These are phyloP conservation scores for Phialemoniopsis sp. DNA, from an alignment of 2,329 filamentous ascomycete genomes.

Conservation along the genomic window DNA sequence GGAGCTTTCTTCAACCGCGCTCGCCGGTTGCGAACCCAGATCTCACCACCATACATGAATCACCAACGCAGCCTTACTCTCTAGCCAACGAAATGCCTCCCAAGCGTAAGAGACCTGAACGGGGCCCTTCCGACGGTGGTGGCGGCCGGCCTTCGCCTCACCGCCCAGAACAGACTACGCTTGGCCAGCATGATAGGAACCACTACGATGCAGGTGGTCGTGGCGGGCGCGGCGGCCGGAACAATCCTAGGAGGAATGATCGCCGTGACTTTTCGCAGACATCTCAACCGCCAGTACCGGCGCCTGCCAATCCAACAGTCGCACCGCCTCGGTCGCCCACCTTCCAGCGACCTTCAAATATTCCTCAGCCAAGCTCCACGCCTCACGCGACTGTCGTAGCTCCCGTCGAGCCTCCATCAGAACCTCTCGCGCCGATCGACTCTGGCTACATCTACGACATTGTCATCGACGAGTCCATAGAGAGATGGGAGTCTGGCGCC, in stretches of 20 bases:
- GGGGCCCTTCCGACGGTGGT: slow-evolving; percentile 39
- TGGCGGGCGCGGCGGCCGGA: slow-evolving; percentile 38
- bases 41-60: too few species aligned
- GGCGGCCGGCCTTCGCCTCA: slow-evolving; percentile 56
- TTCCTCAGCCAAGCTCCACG: slow-evolving; percentile 21
- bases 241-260: slow-evolving; percentile 39
- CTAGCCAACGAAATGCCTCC: slow-evolving; percentile 42
- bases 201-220: slow-evolving; percentile 37
- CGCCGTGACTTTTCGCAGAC: slow-evolving; percentile 48
- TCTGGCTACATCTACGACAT: slow-evolving; percentile 68
- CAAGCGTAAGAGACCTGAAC: slow-evolving; percentile 57
- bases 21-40: too few species aligned
- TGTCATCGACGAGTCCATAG: slow-evolving; percentile 66
- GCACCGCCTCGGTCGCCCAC: slow-evolving; percentile 23
- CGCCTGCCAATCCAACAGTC: slow-evolving; percentile 9
- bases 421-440: slow-evolving; percentile 5
- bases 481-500: slow-evolving; percentile 64
- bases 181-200: slow-evolving; percentile 56
- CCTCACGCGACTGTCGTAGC: too few species aligned
- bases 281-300: slow-evolving; percentile 14
- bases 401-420: slow-evolving; percentile 6
- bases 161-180: slow-evolving; percentile 50
- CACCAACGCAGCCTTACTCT: too few species aligned
- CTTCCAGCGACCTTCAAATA: slow-evolving; percentile 27
- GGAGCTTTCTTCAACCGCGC: too few species aligned